These are phyloP conservation scores for Biscogniauxia marginata DNA, from an alignment of 2,329 filamentous ascomycete genomes.

Conservation along the genomic window DNA sequence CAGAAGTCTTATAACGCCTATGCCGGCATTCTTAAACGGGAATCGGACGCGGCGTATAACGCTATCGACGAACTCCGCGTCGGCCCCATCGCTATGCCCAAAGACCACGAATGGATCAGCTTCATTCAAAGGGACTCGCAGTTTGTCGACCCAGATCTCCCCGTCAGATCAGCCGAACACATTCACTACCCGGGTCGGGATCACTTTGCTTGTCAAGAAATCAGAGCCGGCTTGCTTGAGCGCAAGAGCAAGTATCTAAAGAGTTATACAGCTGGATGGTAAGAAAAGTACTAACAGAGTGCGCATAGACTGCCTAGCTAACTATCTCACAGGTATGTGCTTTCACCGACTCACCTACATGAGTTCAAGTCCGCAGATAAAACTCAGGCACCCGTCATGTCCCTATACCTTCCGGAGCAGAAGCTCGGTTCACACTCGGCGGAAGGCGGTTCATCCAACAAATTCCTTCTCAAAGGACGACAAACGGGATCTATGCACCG, in stretches of 20 bases:
- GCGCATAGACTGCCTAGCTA: constrained; percentile 18
- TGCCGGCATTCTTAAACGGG: constrained; percentile 85
- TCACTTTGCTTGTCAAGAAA: constrained; percentile 77
- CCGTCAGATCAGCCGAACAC: constrained; percentile 73
- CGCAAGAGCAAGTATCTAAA: constrained; percentile 99
- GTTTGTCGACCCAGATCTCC: constrained; percentile 81
- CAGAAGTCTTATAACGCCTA: constrained; percentile 97
- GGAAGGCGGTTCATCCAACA: constrained; percentile 82
- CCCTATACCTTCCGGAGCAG: constrained; percentile 89
- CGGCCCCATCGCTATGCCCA: constrained; percentile 88
- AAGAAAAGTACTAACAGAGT: constrained; percentile 37
- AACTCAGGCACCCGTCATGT: constrained; percentile 90
- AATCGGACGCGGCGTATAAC: constrained; percentile 77
- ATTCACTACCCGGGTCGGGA: constrained; percentile 91
- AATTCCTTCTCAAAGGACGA: constrained; percentile 95
- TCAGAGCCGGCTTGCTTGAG: constrained; percentile 87
- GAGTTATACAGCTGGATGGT: constrained; percentile 95
- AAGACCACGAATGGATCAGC: constrained; percentile 84
- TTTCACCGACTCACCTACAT: constrained; percentile 94
- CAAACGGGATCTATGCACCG: constrained; percentile 93
- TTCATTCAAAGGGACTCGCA: constrained; percentile 81
- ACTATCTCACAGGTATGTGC: constrained; percentile 69
- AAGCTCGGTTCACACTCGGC: constrained; percentile 91
- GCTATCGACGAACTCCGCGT: constrained; percentile 77
- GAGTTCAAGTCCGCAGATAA: constrained; percentile 99